Evolutionary conservation across 257 asterid species (phyloP), one percentile per base, ranked within the genome.

Genomic region (Gynochthodes officinalis): DNA sequence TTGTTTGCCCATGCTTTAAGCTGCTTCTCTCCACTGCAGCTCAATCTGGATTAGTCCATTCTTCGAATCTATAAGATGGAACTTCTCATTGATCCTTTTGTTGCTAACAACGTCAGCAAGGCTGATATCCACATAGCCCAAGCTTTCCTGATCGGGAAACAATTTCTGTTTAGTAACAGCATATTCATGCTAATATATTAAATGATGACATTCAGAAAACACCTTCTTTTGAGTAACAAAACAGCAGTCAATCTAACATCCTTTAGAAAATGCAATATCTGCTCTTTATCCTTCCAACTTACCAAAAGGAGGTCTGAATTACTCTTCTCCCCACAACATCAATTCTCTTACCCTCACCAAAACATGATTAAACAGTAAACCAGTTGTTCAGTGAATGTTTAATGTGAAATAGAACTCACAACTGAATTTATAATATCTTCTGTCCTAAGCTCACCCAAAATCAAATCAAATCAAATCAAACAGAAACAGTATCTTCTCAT

Each of bases 51-150:
- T 70, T 48, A 58, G 74, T 15, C 88, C 88, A 4, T 84, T 81
- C 79, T 72, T 84, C 43, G 88, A 84, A 69, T 84, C 88, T 70
- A 84, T 81, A 27, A 84, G 88, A 76, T 84, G 80, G 81, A 62
- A 84, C 84, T 73, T 84, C 69, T 77, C 84, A 32, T 84, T 84
- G 72, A 82, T 84, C 78, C 88, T 77, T 77, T 62, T 82, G 81
- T 84, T 84, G 78, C 59, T 76, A 69, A 82, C 81, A 49, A 84
- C 88, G 48, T 84, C 88, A 0, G 86, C 54, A 33, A 84, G 86
- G 67, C 46, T 72, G 73, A 84, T 82, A 79, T 84, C 86, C 37
- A 84, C 62, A 44, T 79, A 79, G 21, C 88, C 88, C 81, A 84
- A 62, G 53, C 57, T 63, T 69, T 84, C 88, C 88, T 84, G 79